Evolutionary conservation across 1,284 basidiomycete genomes (phyloP), one percentile per base, ranked within the genome.

Genomic region (Fistulina hepatica): DNA sequence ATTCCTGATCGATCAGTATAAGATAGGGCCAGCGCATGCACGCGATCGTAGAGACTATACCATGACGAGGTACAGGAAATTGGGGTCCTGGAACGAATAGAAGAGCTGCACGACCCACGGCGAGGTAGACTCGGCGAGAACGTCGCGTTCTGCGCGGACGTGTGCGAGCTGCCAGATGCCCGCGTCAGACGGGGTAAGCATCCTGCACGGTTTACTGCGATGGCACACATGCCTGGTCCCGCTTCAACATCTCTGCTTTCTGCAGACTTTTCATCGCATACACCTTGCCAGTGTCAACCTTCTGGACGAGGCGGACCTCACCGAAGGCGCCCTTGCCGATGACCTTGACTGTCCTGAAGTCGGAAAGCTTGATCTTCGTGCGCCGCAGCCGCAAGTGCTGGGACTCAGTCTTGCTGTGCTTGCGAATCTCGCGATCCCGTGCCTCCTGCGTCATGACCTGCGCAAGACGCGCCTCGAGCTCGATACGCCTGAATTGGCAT

Each of bases 261-360:
- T 91, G 81, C 54, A 98, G 62, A 45, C 91, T 95, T 72, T 98
- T 98, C 95, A 98, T 98, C 27, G 94, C 94, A 55, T 97, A 97
- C 41, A 98, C 94, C 65, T 94, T 95, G 44, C 86, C 92, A 8
- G 93, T 97, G 58, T 97, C 94, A 33, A 82, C 77, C 65, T 98
- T 97, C 60, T 97, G 94, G 28, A 95, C 92, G 34, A 98, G 69
- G 37, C 94, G 77, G 24, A 85, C 86, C 71, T 97, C 94, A 55
- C 94, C 94, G 55, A 97, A 97, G 11, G 94, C 95, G 51, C 94
- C 95, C 65, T 97, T 97, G 22, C 95, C 95, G 52, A 98, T 98
- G 44, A 97, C 93, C 60, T 98, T 98, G 55, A 98, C 84, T 2
- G 95, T 97, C 47, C 81, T 71, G 71, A 98, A 98, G 65, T 98